Evolutionary conservation across 1,284 basidiomycete species (phyloP).

Genomic region (Marasmius sp.): DNA sequence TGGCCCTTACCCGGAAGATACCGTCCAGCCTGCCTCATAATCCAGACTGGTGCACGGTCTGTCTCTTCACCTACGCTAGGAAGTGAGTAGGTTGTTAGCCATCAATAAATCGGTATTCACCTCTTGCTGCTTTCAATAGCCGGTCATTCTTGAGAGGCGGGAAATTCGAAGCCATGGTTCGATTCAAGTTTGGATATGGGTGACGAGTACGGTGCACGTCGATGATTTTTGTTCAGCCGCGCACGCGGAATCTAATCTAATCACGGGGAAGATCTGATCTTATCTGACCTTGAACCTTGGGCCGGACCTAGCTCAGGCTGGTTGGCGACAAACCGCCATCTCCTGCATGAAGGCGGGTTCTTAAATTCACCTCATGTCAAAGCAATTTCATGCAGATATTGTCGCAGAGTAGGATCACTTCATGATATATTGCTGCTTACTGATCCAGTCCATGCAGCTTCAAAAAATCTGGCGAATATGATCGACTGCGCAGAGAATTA

Average conservation of each 20-base stretch:
- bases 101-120: constrained; percentile 34
- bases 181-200: not conserved
- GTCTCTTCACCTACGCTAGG: constrained; percentile 72
- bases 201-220: no score
- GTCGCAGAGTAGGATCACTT: constrained; percentile 11
- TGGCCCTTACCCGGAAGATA: constrained; percentile 80
- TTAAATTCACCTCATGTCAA: constrained; percentile 7
- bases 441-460: constrained; percentile 43
- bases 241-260: not conserved
- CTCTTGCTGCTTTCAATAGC: constrained; percentile 84
- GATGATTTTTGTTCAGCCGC: no score
- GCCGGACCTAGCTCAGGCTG: no score
- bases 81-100: not conserved
- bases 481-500: constrained; percentile 66
- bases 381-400: constrained; percentile 7
- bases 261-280: not conserved
- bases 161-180: constrained; percentile 43
- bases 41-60: constrained; percentile 95
- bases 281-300: not conserved
- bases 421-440: not conserved
- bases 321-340: not conserved
- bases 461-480: constrained; percentile 80
- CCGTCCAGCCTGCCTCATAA: constrained; percentile 97
- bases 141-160: constrained; percentile 88
- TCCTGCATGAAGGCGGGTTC: not conserved